Conservation (phyloP, 192 early-diverging fungal genomes). For the Endogone sp. region DNA sequence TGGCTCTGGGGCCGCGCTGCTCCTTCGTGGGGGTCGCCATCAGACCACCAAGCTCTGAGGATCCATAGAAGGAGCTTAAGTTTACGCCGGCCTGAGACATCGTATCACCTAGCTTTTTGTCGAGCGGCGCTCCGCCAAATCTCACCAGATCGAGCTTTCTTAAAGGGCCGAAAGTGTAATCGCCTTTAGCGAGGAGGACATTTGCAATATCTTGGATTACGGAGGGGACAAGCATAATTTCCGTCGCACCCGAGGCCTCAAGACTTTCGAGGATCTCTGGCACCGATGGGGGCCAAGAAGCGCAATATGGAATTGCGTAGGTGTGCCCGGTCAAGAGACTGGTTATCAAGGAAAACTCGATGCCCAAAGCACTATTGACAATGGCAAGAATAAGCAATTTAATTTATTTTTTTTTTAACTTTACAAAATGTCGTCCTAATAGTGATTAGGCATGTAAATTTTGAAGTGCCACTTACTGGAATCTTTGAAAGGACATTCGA, state of each 20-base stretch:
- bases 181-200: neutral
- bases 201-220: neutral
- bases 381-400: neutral
- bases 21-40: neutral
- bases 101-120: neutral
- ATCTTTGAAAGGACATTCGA: neutral
- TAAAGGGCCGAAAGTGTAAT: neutral
- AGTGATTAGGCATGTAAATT: neutral
- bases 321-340: neutral
- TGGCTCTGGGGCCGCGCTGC: neutral
- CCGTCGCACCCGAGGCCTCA: neutral
- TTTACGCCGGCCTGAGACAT: neutral
- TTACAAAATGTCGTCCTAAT: neutral
- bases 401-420: neutral
- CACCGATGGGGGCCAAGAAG: neutral
- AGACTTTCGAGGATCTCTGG: neutral
- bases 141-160: neutral
- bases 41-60: neutral
- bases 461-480: neutral
- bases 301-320: neutral
- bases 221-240: neutral
- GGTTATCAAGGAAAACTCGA: neutral
- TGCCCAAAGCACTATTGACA: neutral
- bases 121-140: neutral
- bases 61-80: neutral